Base-by-base conservation (phyloP, 805 yeast species). In the Candida arabinofermentans region DNA sequence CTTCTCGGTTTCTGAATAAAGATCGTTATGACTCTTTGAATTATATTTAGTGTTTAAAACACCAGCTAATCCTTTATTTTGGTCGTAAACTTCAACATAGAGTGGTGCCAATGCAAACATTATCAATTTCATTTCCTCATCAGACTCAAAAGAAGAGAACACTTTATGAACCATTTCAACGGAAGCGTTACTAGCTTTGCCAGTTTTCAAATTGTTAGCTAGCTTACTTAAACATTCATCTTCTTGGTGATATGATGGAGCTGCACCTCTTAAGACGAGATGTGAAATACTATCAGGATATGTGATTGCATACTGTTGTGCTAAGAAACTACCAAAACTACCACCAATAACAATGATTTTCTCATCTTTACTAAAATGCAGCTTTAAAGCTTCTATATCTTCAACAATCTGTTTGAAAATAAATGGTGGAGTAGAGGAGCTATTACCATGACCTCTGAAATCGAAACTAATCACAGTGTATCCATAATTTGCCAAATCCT, bases 271-370 rank as follows among this genome's bases (percentile, higher is more conserved):
- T 8, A 54, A 37, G 12, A 54, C 27, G 22, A 54, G 39, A 12
- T 46, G 50, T 2, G 45, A 34, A 3, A 51, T 24, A 12, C 41
- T 37, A 13, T 41, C 33, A 2, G 53, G 54, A 32, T 52, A 52
- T 4, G 57, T 54, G 6, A 51, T 27, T 7, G 57, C 57, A 37
- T 54, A 54, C 38, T 54, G 55, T 37, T 54, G 58, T 9, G 58
- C 58, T 14, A 54, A 35, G 37, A 54, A 54, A 8, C 57, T 55
- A 8, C 59, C 59, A 45, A 54, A 54, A 31, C 55, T 50, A 14
- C 59, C 59, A 1, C 59, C 59, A 19, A 53, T 51, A 10, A 54
- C 30, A 27, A 54, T 46, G 21, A 49, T 45, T 29, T 46, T 44
- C 3, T 44, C 44, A 18, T 42, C 41, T n/a, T 34, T 22, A 7